phyloP scores from a whole-genome alignment of 768 basidiomycete genomes.

The Suillus bovinus region DNA sequence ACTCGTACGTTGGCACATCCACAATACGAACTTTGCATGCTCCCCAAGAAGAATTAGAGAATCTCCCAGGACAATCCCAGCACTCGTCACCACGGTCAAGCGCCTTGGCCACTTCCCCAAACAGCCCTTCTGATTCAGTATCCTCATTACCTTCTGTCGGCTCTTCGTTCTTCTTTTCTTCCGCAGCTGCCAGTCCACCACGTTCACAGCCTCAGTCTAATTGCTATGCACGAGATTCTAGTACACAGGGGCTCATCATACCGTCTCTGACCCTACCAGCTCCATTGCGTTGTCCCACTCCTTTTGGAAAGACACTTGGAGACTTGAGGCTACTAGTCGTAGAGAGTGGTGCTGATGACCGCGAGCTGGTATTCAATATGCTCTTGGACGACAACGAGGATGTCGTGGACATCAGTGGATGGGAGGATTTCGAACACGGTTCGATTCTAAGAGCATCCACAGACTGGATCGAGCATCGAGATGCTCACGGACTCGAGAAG shows the following conservation, averaged over 20 bases:
- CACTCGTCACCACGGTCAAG: constrained; percentile 52
- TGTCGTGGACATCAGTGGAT: constrained; percentile 59
- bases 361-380: constrained; percentile 42
- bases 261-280: constrained; percentile 66
- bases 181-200: constrained; percentile 65
- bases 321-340: constrained; percentile 59
- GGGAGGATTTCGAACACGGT: constrained; percentile 51
- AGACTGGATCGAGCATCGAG: constrained; percentile 69
- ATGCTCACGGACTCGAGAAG: constrained; percentile 64
- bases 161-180: constrained; percentile 79
- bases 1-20: constrained; percentile 36
- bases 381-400: constrained; percentile 69
- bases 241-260: constrained; percentile 61
- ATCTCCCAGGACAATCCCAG: constrained; percentile 31
- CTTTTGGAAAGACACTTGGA: constrained; percentile 69
- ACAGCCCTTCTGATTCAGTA: constrained; percentile 62
- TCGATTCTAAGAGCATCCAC: constrained; percentile 60
- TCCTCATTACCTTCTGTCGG: constrained; percentile 74
- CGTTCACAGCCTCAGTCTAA: constrained; percentile 48
- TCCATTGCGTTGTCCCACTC: constrained; percentile 61
- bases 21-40: constrained; percentile 39
- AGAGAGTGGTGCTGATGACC: constrained; percentile 38
- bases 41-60: constrained; percentile 21
- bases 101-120: constrained; percentile 55
- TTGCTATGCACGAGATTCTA: constrained; percentile 32